phyloP scores from a whole-genome alignment of 495 filamentous ascomycete genomes.

The Bathelium albidoporum region DNA sequence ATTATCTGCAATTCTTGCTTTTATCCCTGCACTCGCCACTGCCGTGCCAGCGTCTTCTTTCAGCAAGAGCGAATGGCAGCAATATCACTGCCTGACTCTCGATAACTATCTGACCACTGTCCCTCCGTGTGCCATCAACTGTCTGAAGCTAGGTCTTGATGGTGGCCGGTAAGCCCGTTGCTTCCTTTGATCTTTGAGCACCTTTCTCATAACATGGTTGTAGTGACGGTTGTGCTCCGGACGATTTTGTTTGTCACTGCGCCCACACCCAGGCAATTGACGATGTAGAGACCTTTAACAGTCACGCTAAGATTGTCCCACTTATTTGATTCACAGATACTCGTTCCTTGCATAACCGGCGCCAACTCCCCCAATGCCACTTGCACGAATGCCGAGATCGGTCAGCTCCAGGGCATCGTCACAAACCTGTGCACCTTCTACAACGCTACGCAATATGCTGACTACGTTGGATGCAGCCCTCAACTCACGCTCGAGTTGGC shows the following conservation, averaged over 20 bases:
- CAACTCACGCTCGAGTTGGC: neutral
- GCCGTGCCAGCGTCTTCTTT: neutral
- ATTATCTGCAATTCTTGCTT: neutral
- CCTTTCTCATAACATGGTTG: neutral
- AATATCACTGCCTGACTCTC: neutral
- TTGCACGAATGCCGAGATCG: neutral
- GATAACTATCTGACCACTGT: neutral
- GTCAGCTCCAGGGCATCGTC: neutral
- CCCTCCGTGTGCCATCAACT: neutral
- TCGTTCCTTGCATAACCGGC: neutral
- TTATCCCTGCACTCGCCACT: neutral
- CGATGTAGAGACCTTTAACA: neutral
- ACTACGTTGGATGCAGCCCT: neutral
- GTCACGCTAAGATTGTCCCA: neutral
- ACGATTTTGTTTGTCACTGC: neutral
- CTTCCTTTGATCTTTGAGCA: neutral
- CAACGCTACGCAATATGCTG: neutral
- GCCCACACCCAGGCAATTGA: neutral
- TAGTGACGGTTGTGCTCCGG: neutral
- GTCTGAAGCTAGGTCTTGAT: neutral
- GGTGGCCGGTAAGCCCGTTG: neutral
- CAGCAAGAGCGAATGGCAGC: neutral
- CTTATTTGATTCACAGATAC: neutral
- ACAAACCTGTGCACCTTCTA: neutral
- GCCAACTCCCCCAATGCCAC: neutral